Evolutionary conservation across 2,329 filamentous ascomycete genomes (phyloP).

Genomic region (Talaromyces atroroseus): DNA sequence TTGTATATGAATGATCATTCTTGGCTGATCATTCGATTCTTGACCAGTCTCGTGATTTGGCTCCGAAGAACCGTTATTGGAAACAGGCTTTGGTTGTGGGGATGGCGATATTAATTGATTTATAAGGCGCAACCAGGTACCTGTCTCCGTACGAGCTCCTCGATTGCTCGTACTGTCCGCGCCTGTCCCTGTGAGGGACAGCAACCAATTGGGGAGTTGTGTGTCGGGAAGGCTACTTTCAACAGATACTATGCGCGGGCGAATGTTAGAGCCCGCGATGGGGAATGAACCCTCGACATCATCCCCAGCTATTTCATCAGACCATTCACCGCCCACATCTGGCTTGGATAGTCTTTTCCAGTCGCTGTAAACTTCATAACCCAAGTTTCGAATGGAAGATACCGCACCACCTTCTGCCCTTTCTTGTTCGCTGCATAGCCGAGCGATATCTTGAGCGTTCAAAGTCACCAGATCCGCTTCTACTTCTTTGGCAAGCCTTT

Average conservation of each 20-base stretch:
- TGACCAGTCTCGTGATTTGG: constrained; percentile 15
- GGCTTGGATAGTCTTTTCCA: constrained; percentile 1
- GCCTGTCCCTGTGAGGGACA: constrained; percentile 24
- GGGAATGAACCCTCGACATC: constrained; percentile 19
- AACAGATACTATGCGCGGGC: constrained; percentile 7
- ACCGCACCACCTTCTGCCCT: constrained; percentile 29
- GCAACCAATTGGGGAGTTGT: constrained; percentile 27
- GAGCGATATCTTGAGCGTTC: constrained; percentile 43
- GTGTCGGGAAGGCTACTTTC: constrained; percentile 23
- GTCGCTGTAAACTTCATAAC: constrained; percentile 49
- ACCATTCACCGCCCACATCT: constrained; percentile 29
- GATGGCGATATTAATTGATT: constrained; percentile 30
- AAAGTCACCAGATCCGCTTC: constrained; percentile 38
- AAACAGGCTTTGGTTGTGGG: constrained; percentile 11
- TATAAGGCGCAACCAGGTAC: constrained; percentile 28
- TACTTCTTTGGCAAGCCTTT: constrained; percentile 57
- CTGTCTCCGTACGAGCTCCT: not conserved
- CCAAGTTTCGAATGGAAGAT: constrained; percentile 40
- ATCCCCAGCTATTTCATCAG: constrained; percentile 43
- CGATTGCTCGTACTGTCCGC: constrained; percentile 19
- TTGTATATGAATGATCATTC: constrained; percentile 69
- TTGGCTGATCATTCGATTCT: constrained; percentile 19
- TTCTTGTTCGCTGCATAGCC: constrained; percentile 40
- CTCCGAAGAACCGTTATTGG: constrained; percentile 12
- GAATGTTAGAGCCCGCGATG: not conserved